Evolutionary conservation across 2,329 filamentous ascomycete genomes (phyloP).

Genomic region (Sporothrix sp.): DNA sequence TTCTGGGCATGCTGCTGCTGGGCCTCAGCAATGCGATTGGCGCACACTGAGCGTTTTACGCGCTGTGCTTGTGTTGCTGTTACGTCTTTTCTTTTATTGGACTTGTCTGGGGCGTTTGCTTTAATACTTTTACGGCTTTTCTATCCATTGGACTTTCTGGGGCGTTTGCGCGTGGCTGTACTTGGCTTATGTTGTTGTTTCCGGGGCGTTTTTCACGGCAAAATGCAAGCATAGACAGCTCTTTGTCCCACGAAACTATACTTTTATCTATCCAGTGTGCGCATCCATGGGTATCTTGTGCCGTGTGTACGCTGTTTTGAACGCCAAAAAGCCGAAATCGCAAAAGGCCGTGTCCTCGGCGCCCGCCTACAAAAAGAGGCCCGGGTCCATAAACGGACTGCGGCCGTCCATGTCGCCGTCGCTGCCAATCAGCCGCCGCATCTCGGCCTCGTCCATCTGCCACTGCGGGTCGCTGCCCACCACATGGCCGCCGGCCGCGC

Average conservation of each 20-base stretch:
- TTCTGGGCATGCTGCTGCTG: conserved; percentile 78
- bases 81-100: background rate
- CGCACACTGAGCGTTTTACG: conserved; percentile 28
- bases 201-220: no score
- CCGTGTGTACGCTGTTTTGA: no score
- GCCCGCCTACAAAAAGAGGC: conserved; percentile 11
- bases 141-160: no score
- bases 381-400: conserved; percentile 11
- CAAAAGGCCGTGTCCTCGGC: background rate
- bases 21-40: conserved; percentile 78
- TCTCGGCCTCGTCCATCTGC: conserved; percentile 21
- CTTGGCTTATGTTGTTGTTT: no score
- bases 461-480: conserved; percentile 13
- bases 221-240: background rate
- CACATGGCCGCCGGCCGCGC: background rate
- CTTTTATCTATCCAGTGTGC: no score
- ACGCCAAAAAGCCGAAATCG: background rate
- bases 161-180: no score
- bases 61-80: background rate
- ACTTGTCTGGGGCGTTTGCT: background rate
- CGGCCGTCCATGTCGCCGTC: conserved; percentile 8
- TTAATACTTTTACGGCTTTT: background rate
- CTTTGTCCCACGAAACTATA: no score
- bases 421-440: conserved; percentile 20
- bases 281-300: no score